phyloP scores from a whole-genome alignment of 2,329 filamentous ascomycete species.

The Aspergillus pseudoglaucus region DNA sequence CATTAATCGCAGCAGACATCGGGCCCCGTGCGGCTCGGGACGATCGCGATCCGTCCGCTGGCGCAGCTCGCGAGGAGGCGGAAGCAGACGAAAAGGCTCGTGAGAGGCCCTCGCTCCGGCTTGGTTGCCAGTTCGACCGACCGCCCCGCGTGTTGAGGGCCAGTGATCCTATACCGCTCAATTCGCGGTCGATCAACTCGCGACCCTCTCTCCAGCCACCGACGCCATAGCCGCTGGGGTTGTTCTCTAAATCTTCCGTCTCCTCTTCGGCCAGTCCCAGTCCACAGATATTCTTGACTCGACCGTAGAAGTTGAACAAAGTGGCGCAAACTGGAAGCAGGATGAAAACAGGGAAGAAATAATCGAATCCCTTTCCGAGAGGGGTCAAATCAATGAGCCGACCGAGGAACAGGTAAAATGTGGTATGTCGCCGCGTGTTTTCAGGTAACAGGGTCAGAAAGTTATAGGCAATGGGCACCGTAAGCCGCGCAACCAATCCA shows the following conservation, averaged over 20 bases:
- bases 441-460: constrained; percentile 83
- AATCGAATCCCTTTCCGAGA: constrained; percentile 76
- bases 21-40: constrained; percentile 25
- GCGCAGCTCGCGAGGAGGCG: constrained; percentile 25
- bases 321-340: constrained; percentile 79
- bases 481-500: constrained; percentile 84
- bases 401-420: constrained; percentile 84
- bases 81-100: constrained; percentile 17
- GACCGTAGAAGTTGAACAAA: constrained; percentile 82
- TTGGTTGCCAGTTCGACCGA: constrained; percentile 23
- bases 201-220: constrained; percentile 88
- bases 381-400: constrained; percentile 74
- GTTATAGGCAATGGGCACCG: constrained; percentile 90
- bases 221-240: constrained; percentile 60
- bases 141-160: constrained; percentile 32
- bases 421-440: constrained; percentile 66
- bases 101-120: constrained; percentile 18
- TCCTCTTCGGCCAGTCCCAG: constrained; percentile 75
- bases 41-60: constrained; percentile 22
- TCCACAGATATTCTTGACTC: constrained; percentile 68
- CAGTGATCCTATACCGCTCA: constrained; percentile 54
- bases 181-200: constrained; percentile 80
- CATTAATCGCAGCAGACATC: constrained; percentile 41
- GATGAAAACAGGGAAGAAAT: constrained; percentile 81
- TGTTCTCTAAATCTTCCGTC: constrained; percentile 57